A percentile compares a stretch with the other conserved stretches of the same genome.
phyloP scores from a whole-genome alignment of 2,329 filamentous ascomycete species.

The Ophiostoma ulmi region DNA sequence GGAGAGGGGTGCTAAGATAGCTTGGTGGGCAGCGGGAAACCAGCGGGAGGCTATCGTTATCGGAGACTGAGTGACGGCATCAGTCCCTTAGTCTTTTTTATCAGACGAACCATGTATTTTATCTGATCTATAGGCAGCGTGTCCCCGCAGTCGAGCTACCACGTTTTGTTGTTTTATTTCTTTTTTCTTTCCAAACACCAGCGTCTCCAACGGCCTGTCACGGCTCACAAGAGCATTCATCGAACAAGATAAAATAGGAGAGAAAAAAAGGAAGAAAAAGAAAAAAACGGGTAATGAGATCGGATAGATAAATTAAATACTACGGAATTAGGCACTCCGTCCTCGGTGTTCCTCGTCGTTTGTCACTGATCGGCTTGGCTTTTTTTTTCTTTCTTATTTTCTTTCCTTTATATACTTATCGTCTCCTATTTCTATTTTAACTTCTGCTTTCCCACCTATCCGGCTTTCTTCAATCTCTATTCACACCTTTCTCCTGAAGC shows the following conservation, averaged over 20 bases:
- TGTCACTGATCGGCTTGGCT: neutral
- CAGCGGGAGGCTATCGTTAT: conserved; percentile 18
- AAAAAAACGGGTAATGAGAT: neutral
- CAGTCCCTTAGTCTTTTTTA: neutral
- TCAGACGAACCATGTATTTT: neutral
- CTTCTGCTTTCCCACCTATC: neutral
- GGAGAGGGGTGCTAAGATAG: conserved; percentile 20
- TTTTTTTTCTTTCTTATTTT: neutral
- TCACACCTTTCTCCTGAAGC: neutral
- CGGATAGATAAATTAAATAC: neutral
- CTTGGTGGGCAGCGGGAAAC: conserved; percentile 16
- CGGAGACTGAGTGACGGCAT: conserved; percentile 4
- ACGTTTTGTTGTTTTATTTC: neutral
- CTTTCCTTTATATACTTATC: neutral
- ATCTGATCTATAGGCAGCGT: neutral
- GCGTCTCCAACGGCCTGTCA: neutral
- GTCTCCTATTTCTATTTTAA: neutral
- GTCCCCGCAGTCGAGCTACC: neutral
- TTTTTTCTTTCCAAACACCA: neutral
- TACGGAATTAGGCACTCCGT: neutral
- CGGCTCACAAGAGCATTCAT: neutral
- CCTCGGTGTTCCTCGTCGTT: neutral
- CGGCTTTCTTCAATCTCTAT: no score
- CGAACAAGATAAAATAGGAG: neutral
- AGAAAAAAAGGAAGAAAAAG: neutral